Conservation (phyloP, 495 filamentous ascomycete species). For the Lepidopterella palustris region DNA sequence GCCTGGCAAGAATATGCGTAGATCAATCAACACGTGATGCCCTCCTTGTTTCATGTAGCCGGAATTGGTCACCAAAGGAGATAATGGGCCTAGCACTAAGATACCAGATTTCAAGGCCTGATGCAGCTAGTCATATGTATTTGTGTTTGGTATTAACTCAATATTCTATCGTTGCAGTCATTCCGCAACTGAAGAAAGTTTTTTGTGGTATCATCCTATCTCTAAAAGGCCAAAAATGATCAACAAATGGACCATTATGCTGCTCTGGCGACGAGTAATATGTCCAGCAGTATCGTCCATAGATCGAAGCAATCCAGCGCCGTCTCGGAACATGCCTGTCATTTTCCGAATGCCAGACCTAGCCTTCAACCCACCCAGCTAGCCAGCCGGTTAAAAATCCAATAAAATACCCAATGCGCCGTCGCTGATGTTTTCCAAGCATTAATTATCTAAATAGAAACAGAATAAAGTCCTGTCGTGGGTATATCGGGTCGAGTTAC, state of each 20-base stretch:
- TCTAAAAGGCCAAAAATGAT: neutral
- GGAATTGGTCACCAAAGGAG: neutral
- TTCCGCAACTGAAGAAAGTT: neutral
- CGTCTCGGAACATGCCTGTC: neutral
- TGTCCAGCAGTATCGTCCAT: neutral
- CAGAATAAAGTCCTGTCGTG: neutral
- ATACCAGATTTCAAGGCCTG: neutral
- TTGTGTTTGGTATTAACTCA: neutral
- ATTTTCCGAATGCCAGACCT: neutral
- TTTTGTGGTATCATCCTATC: constrained; percentile 2
- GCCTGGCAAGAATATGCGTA: neutral
- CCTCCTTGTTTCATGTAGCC: neutral
- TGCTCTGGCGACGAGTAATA: neutral
- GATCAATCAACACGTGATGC: neutral
- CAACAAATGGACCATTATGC: neutral
- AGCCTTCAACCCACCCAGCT: neutral
- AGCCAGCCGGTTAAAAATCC: neutral
- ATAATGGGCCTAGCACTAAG: neutral
- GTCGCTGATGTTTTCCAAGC: neutral
- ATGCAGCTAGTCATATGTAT: neutral
- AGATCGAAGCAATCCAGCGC: neutral
- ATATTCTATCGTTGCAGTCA: neutral
- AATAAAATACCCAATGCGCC: neutral
- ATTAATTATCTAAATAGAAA: neutral
- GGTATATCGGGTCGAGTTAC: neutral